Percentiles rank a stretch among this genome's conserved stretches.
phyloP scores from a whole-genome alignment of 2,329 filamentous ascomycete species.

The Claviceps humidiphila region DNA sequence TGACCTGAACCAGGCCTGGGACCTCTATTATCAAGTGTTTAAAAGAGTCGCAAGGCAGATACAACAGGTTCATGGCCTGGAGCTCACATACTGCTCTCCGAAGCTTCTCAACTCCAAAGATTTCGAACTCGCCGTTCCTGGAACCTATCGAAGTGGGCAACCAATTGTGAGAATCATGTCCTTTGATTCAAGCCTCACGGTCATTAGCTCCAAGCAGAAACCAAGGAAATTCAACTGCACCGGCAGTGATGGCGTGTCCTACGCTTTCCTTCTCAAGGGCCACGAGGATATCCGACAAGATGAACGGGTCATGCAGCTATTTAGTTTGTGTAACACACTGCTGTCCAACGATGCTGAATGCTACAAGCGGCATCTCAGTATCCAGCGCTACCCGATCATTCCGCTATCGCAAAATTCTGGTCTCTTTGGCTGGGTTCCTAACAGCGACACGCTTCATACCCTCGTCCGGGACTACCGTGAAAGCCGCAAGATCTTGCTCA shows the following conservation, averaged over 20 bases:
- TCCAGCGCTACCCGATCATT: conserved; percentile 93
- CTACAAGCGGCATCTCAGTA: conserved; percentile 93
- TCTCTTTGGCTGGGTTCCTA: conserved; percentile 89
- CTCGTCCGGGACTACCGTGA: conserved; percentile 96
- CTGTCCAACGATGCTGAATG: conserved; percentile 88
- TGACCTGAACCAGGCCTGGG: conserved; percentile 96
- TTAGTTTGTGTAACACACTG: conserved; percentile 92
- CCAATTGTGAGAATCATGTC: conserved; percentile 74
- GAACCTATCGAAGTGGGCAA: conserved; percentile 70
- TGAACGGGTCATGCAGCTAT: conserved; percentile 98
- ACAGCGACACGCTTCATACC: conserved; percentile 93
- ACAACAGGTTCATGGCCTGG: conserved; percentile 81
- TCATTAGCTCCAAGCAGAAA: conserved; percentile 94
- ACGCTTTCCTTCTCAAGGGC: conserved; percentile 90
- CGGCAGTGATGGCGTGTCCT: conserved; percentile 78
- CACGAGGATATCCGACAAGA: conserved; percentile 99
- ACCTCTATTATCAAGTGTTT: conserved; percentile 98
- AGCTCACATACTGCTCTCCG: conserved; percentile 93
- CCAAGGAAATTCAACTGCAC: conserved; percentile 76
- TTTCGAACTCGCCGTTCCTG: conserved; percentile 87
- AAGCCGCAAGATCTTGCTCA: conserved; percentile 90
- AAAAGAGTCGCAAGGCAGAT: conserved; percentile 86
- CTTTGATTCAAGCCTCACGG: conserved; percentile 79
- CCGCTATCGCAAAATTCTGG: conserved; percentile 93
- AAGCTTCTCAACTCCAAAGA: conserved; percentile 76